Percentiles rank a stretch among this genome's conserved stretches.
phyloP scores from a whole-genome alignment of 2,329 filamentous ascomycete genomes.

The Orbilia javanica region DNA sequence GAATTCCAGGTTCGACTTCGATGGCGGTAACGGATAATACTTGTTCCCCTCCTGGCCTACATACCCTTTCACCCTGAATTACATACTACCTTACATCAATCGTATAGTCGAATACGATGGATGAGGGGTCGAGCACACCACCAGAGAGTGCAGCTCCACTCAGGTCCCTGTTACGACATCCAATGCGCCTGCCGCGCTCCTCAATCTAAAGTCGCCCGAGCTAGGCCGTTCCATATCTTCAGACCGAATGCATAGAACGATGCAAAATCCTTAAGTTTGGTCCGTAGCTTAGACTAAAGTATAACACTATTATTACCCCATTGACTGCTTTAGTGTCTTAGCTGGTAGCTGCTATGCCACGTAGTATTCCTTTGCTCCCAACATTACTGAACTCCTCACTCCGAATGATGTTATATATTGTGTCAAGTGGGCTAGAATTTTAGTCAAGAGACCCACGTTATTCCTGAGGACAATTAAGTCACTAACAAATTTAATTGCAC shows the following conservation, averaged over 20 bases:
- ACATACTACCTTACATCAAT: neutral
- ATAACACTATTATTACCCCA: constrained; percentile 37
- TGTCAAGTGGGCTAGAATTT: constrained; percentile 18
- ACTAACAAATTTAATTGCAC: constrained; percentile 26
- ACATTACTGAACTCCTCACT: constrained; percentile 4
- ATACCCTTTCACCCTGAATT: constrained; percentile 26
- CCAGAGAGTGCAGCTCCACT: constrained; percentile 28
- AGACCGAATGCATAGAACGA: constrained; percentile 14
- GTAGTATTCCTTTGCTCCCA: constrained; percentile 21
- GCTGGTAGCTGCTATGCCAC: constrained; percentile 17
- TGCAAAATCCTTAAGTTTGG: constrained; percentile 22
- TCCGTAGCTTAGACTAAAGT: constrained; percentile 14
- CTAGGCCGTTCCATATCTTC: constrained; percentile 37
- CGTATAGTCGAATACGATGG: constrained; percentile 30
- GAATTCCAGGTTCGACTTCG: constrained; percentile 47
- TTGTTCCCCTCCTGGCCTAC: constrained; percentile 54
- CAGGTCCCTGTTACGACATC: constrained; percentile 42
- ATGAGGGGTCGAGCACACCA: constrained; percentile 50
- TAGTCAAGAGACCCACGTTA: neutral
- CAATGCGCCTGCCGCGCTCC: constrained; percentile 53
- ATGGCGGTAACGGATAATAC: constrained; percentile 50
- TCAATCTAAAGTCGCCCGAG: constrained; percentile 44
- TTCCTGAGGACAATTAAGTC: constrained; percentile 4
- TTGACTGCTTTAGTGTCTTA: constrained; percentile 19
- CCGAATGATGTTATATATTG: constrained; percentile 14